These are phyloP conservation scores for Mucor lusitanicus DNA, from an alignment of 371 early-diverging fungal species.

Conservation along the genomic window DNA sequence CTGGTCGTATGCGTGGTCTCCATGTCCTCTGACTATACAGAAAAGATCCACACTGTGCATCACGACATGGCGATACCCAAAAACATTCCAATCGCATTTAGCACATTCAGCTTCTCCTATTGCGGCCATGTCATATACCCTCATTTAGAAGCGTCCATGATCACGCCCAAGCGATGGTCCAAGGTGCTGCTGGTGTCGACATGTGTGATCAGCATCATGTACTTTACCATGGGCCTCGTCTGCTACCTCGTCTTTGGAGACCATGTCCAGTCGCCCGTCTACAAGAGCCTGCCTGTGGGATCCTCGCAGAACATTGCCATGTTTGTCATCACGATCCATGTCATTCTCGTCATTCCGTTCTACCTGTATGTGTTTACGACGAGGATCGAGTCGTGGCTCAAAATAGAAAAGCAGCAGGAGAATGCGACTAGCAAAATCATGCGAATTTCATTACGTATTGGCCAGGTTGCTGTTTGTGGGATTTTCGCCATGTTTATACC, in stretches of 20 bases:
- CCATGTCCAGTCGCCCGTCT: slow-evolving; percentile 70
- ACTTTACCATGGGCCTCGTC: slow-evolving; percentile 68
- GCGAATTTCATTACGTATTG: slow-evolving; percentile 57
- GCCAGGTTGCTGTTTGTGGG: slow-evolving; percentile 51
- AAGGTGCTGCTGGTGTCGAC: slow-evolving; percentile 69
- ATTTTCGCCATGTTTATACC: slow-evolving; percentile 74
- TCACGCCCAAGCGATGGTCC: slow-evolving; percentile 71
- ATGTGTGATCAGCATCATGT: slow-evolving; percentile 69
- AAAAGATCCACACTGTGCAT: slow-evolving; percentile 15
- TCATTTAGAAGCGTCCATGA: slow-evolving; percentile 82
- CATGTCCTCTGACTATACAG: slow-evolving; percentile 44
- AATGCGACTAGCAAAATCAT: slow-evolving; percentile 27
- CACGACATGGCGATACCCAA: slow-evolving; percentile 49
- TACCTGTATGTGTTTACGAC: slow-evolving; percentile 79
- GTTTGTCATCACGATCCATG: slow-evolving; percentile 77
- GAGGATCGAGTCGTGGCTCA: slow-evolving; percentile 54
- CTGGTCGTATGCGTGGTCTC: slow-evolving; percentile 46
- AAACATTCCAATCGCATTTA: slow-evolving; percentile 58
- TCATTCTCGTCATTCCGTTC: slow-evolving; percentile 78
- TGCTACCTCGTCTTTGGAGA: slow-evolving; percentile 85
- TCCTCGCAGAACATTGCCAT: slow-evolving; percentile 67
- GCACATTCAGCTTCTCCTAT: slow-evolving; percentile 75
- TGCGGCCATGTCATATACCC: slow-evolving; percentile 84
- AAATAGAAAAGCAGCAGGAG: slow-evolving; percentile 26
- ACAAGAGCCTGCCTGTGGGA: slow-evolving; percentile 69